Evolutionary conservation across 352 stramenopile species (phyloP), one percentile per base, ranked within the genome.

Genomic region (Phytophthora palmivora): DNA sequence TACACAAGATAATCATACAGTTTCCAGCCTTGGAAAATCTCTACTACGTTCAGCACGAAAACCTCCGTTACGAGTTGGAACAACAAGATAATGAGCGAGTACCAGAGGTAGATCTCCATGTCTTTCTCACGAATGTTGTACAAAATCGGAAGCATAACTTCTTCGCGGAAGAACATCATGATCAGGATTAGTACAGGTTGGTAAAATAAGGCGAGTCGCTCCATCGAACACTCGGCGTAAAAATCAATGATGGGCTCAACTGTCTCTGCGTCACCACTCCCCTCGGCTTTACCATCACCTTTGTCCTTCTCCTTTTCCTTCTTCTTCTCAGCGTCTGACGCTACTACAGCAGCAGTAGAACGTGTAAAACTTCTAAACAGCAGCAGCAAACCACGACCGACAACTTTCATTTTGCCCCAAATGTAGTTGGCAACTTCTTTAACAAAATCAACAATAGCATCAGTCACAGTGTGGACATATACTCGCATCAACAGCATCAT

Each of bases 1-100:
- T 98, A 99, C 14, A 98, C 88, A 7, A 99, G 82, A 49, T 99
- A 99, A 59, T 99, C 97, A 56, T 98, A 98, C 6, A 99, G 95
- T 69, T 99, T 99, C 97, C 97, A 99, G 33, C 96, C 96, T 59
- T 98, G 92, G 64, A 98, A 98, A 16, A 98, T 87, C 76, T 99
- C 97, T n/a, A 98, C 82, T 4, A 94, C 82, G 63, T 98, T 94
- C 26, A 98, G 88, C 32, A 99, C 89, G 62, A 99, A 98, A 5
- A 98, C 86, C 64, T 99, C 97, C 6, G 82, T 80, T 22, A 98
- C 78, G 15, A 98, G 78, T 78, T 98, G 92, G 67, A 99, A 99
- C 30, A 92, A 75, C 32, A 99, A 88, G 38, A 98, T 98, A 37
- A 98, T 92, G 11, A 98, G 67, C 15, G 91, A 95, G 67, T 98